Evolutionary conservation across 1,284 basidiomycete genomes (phyloP).

Genomic region (Ceratobasidium papillatum): DNA sequence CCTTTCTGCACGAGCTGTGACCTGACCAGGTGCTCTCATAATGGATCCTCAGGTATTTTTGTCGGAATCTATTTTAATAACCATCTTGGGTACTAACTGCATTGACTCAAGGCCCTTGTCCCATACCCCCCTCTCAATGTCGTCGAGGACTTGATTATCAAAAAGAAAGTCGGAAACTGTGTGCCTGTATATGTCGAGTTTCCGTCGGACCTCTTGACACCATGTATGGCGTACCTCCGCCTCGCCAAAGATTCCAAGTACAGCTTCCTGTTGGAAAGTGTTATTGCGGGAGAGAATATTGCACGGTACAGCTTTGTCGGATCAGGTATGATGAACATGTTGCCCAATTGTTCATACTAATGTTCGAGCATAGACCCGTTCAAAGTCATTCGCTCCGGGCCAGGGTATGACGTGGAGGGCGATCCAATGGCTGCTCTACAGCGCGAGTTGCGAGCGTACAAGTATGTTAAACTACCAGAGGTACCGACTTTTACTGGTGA

Average conservation of each 20-base stretch:
- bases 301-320: slow-evolving; percentile 97
- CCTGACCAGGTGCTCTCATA: background rate
- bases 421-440: slow-evolving; percentile 90
- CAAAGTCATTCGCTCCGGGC: slow-evolving; percentile 90
- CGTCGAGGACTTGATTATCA: slow-evolving; percentile 75
- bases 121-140: slow-evolving; percentile 70
- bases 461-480: slow-evolving; percentile 91
- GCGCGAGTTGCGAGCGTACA: slow-evolving; percentile 85
- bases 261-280: slow-evolving; percentile 92
- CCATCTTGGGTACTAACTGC: background rate
- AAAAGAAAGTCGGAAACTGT: slow-evolving; percentile 86
- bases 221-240: slow-evolving; percentile 95
- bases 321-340: slow-evolving; percentile 67
- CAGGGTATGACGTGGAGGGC: slow-evolving; percentile 80
- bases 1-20: background rate
- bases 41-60: slow-evolving; percentile 40
- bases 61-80: background rate
- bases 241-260: slow-evolving; percentile 91
- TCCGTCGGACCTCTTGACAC: slow-evolving; percentile 95
- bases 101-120: slow-evolving; percentile 39
- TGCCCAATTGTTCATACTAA: slow-evolving; percentile 15
- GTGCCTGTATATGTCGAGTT: slow-evolving; percentile 93
- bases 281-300: slow-evolving; percentile 89
- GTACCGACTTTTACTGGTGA: slow-evolving; percentile 87
- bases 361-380: slow-evolving; percentile 75